Base-by-base conservation (phyloP, 305 asterid species). In the Fraxinus dipetala region DNA sequence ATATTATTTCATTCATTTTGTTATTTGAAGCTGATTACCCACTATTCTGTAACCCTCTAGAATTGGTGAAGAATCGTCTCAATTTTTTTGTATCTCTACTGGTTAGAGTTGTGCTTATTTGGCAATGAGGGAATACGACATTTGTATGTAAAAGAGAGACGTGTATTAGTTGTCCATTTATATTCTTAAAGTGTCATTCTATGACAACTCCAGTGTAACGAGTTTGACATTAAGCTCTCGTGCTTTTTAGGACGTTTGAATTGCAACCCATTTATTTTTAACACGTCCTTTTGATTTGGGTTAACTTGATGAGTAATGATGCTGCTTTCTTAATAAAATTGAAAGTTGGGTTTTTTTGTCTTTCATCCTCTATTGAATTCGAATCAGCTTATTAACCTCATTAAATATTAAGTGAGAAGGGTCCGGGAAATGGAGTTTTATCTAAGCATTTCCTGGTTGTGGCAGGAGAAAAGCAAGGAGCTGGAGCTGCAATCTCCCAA, bases 381-480 rank as follows among this genome's bases (percentile, higher is more conserved):
- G 30, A 20, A 59, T 59, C 69, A 59, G 30, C 30, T 59, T 59
- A 20, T 59, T 59, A 59, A 59, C 28, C 69, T 59, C 67, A 18
- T 56, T 56, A 56, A 56, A 56, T 6, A 56, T 18, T 56, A 65
- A 56, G 38, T 75, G 74, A 28, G 81, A 78, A 48, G 77, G 54
- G 76, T 77, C 74, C 65, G 65, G 77, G 40, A 22, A 9, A n/a
- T 67, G 74, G 70, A 81, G 36, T 85, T 70, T 35, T 79, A 22
- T 78, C 48, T 83, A 31, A 9, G 24, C 51, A 35, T 77, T 40
- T 32, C 72, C 63, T 82, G 81, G 72, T 81, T 87, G 89, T 82
- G 59, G 83, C 94, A 96, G 99, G 94, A 89, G 78, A 85, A 20
- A 69, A 84, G 86, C 85, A 83, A 85, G 81, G 82, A 83, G 80